These are phyloP conservation scores for Plasmodium vivax DNA, from an alignment of 169 alveolate genomes.

Conservation along the genomic window DNA sequence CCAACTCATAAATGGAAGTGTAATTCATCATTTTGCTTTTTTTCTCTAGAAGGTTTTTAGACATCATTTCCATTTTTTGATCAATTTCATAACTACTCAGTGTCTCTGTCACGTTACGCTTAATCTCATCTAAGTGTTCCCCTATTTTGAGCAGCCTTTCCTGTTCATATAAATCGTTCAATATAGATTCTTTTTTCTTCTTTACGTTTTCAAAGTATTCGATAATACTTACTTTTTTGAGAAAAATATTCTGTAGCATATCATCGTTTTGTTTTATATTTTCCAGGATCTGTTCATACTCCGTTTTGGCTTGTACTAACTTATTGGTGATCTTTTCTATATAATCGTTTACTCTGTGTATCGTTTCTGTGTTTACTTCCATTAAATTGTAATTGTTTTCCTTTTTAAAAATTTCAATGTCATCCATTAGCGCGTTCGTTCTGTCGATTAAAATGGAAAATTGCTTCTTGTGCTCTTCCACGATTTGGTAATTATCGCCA, in stretches of 20 bases:
- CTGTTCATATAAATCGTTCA: background rate
- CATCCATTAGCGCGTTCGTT: background rate
- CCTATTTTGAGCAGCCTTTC: background rate
- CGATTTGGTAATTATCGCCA: background rate
- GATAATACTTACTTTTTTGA: background rate
- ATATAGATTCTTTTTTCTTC: background rate
- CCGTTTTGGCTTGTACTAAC: background rate
- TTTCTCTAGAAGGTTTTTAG: background rate
- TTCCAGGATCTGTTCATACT: background rate
- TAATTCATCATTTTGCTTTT: background rate
- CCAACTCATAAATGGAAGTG: background rate
- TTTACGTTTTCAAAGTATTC: background rate
- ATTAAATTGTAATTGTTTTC: constrained; percentile 19
- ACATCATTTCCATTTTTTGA: background rate
- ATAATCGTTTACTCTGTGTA: background rate
- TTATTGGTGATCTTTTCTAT: constrained; percentile 1
- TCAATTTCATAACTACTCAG: background rate
- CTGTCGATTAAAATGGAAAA: background rate
- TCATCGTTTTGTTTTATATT: background rate
- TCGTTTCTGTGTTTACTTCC: background rate
- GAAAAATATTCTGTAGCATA: background rate
- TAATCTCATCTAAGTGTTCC: background rate
- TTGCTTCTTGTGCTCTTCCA: constrained; percentile 17
- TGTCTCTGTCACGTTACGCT: background rate
- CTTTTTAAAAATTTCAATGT: background rate